A percentile compares a stretch with the other conserved stretches of the same genome.
Evolutionary conservation across 805 yeast species (phyloP).

Genomic region (Suhomyces kilbournensis): DNA sequence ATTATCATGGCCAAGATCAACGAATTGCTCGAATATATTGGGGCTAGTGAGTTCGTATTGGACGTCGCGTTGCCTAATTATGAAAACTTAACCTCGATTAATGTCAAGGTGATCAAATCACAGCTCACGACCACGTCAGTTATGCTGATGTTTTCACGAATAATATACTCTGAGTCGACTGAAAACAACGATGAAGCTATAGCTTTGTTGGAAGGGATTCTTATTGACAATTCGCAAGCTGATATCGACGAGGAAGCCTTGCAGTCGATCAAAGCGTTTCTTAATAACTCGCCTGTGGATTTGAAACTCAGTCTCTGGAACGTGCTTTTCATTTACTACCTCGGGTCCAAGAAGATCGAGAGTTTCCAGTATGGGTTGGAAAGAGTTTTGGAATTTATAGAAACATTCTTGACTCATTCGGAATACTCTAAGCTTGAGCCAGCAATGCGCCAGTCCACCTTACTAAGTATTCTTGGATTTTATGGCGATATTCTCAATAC

Average conservation of each 20-base stretch:
- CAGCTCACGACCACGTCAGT: conserved; percentile 73
- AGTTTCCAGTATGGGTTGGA: conserved; percentile 51
- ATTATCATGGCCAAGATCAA: conserved; percentile 22
- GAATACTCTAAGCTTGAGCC: conserved; percentile 15
- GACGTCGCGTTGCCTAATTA: conserved; percentile 55
- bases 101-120: conserved; percentile 45
- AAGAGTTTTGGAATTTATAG: conserved; percentile 45
- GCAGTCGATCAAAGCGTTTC: conserved; percentile 56
- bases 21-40: conserved; percentile 12
- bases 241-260: conserved; percentile 20
- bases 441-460: conserved; percentile 35
- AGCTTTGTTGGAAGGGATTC: conserved; percentile 43
- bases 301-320: conserved; percentile 75
- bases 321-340: conserved; percentile 58
- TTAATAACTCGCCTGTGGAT: conserved; percentile 60
- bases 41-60: conserved; percentile 8
- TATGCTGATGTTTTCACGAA: conserved; percentile 58
- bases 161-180: conserved; percentile 36
- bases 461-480: conserved; percentile 52
- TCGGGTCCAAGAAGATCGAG: conserved; percentile 18
- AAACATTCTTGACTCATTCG: conserved; percentile 27
- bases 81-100: conserved; percentile 55
- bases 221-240: conserved; percentile 20
- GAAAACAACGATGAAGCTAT: conserved; percentile 33
- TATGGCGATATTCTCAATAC: conserved; percentile 50